phyloP scores from a whole-genome alignment of 2,329 filamentous ascomycete genomes.

The Podosphaera aphanis region DNA sequence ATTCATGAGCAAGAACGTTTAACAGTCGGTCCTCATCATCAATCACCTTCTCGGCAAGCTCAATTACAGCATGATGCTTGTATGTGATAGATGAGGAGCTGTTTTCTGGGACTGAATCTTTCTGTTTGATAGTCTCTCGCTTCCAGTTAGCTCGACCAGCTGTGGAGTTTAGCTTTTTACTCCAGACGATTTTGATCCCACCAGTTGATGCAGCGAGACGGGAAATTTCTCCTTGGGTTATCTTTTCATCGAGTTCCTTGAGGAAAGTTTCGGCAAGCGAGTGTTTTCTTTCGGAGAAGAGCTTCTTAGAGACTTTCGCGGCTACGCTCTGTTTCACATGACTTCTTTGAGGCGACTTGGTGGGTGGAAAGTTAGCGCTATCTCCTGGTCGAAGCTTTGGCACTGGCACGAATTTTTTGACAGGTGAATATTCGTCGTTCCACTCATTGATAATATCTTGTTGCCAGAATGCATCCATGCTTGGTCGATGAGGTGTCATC shows the following conservation, averaged over 20 bases:
- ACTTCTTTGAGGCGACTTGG: slow-evolving; percentile 11
- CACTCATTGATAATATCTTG: slow-evolving; percentile 35
- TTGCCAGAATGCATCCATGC: slow-evolving; percentile 35
- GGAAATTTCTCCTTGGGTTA: slow-evolving; percentile 36
- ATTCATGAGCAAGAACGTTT: slow-evolving; percentile 89
- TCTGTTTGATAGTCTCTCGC: slow-evolving; percentile 27
- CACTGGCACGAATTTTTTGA: slow-evolving; percentile 17
- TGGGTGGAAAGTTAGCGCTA: slow-evolving; percentile 2
- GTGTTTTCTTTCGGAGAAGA: slow-evolving; percentile 39
- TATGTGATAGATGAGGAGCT: slow-evolving; percentile 10
- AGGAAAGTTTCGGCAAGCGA: slow-evolving; percentile 41
- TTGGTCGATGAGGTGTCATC: slow-evolving; percentile 27
- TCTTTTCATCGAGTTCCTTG: slow-evolving; percentile 38
- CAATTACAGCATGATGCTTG: slow-evolving; percentile 50
- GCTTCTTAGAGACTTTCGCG: slow-evolving; percentile 26
- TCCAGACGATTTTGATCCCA: slow-evolving; percentile 50
- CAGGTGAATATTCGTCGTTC: slow-evolving; percentile 37
- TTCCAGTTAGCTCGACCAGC: slow-evolving; percentile 56
- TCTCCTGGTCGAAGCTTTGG: slow-evolving; percentile 2
- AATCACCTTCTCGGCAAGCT: slow-evolving; percentile 75
- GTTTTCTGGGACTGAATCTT: slow-evolving; percentile 4
- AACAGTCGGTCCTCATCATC: slow-evolving; percentile 52
- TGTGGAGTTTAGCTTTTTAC: slow-evolving; percentile 55
- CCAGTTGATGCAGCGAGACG: slow-evolving; percentile 37
- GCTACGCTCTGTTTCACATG: slow-evolving; percentile 17